phyloP scores from a whole-genome alignment of 2,329 filamentous ascomycete genomes.

The Ophiosphaerella narmari region DNA sequence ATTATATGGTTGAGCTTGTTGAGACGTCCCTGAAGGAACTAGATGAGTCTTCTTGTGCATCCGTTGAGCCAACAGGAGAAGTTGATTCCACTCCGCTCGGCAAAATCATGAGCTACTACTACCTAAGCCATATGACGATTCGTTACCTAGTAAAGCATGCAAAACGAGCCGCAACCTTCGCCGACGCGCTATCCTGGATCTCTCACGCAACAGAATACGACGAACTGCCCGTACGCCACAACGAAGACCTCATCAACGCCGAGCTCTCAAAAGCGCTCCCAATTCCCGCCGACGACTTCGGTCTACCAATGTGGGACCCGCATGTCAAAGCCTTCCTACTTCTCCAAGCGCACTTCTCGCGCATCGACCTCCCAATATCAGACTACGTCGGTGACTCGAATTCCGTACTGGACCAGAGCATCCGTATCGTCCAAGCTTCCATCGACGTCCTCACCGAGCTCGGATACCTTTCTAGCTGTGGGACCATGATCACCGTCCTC shows the following conservation, averaged over 20 bases:
- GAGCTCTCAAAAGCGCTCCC: constrained; percentile 84
- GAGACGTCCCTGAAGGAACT: constrained; percentile 83
- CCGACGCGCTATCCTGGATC: constrained; percentile 89
- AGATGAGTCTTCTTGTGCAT: constrained; percentile 80
- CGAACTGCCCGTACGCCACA: constrained; percentile 95
- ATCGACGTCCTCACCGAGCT: constrained; percentile 93
- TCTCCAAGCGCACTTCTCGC: constrained; percentile 92
- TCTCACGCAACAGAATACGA: constrained; percentile 93
- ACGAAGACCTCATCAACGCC: constrained; percentile 95
- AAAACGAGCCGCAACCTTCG: constrained; percentile 75
- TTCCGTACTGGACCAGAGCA: constrained; percentile 88
- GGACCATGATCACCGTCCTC: constrained; percentile 81
- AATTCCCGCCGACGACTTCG: constrained; percentile 64
- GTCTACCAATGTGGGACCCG: constrained; percentile 95
- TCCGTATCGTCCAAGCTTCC: constrained; percentile 93
- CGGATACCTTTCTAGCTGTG: constrained; percentile 76
- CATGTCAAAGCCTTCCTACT: constrained; percentile 96
- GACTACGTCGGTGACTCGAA: constrained; percentile 96
- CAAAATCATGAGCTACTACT: constrained; percentile 99
- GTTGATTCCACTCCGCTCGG: constrained; percentile 88
- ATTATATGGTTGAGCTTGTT: constrained; percentile 93
- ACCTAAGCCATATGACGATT: constrained; percentile 90
- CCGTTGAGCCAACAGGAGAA: constrained; percentile 82
- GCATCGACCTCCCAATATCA: constrained; percentile 88
- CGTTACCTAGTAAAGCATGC: constrained; percentile 79